phyloP scores from a whole-genome alignment of 2,329 filamentous ascomycete genomes.

The Cladosporium sp. region DNA sequence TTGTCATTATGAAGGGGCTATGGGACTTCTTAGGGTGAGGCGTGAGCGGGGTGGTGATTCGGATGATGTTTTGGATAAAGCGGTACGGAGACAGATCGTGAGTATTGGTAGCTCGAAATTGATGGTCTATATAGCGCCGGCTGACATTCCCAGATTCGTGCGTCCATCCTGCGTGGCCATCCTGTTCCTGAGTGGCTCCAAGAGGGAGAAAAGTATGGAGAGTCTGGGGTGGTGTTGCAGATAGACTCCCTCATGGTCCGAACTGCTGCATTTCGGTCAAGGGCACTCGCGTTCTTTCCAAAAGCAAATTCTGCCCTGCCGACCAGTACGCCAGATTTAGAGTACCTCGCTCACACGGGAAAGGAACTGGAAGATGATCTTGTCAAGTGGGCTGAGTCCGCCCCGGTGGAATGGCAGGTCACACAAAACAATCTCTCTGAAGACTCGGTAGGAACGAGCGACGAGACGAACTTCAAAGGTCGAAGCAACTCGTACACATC shows the following conservation, averaged over 20 bases:
- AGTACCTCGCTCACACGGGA: slow-evolving; percentile 9
- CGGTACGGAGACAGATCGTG: slow-evolving; percentile 6
- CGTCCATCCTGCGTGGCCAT: slow-evolving; percentile 14
- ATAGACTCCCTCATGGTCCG: slow-evolving; percentile 16
- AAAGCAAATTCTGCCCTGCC: not conserved
- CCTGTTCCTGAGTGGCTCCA: slow-evolving; percentile 14
- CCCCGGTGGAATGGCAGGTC: not conserved
- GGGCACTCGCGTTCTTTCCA: slow-evolving; percentile 8
- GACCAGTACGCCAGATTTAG: slow-evolving; percentile 6
- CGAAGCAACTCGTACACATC: slow-evolving; percentile 13
- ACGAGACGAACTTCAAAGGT: not conserved
- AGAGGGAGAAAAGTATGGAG: slow-evolving; percentile 15
- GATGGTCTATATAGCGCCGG: slow-evolving; percentile 13
- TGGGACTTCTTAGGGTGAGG: slow-evolving; percentile 19
- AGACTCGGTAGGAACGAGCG: too few relatives aligned
- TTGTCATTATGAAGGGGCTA: slow-evolving; percentile 21
- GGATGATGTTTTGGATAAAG: slow-evolving; percentile 11
- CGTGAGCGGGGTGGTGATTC: slow-evolving; percentile 12
- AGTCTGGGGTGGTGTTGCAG: slow-evolving; percentile 13
- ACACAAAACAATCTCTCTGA: not conserved
- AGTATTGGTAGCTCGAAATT: slow-evolving; percentile 2
- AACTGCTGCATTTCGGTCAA: slow-evolving; percentile 8
- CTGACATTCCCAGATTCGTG: slow-evolving; percentile 17
- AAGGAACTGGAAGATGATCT: slow-evolving; percentile 8
- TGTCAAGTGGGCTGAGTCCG: slow-evolving; percentile 1